Conservation (phyloP, 768 basidiomycete genomes). For the Amanita rubescens region DNA sequence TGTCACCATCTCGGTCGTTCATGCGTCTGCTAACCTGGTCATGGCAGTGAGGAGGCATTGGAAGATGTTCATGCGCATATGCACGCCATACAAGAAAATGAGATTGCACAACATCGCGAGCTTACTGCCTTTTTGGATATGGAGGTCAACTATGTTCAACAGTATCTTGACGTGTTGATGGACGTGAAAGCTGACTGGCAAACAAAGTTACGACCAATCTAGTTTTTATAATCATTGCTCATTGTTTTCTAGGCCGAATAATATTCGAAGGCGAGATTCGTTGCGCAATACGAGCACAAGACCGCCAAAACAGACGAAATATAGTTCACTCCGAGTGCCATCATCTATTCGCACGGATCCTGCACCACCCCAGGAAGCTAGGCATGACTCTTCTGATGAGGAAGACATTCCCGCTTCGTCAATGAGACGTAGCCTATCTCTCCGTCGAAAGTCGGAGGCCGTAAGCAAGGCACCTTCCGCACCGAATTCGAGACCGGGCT, state of each 20-base stretch:
- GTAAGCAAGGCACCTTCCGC: slow-evolving; percentile 37
- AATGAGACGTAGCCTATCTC: slow-evolving; percentile 21
- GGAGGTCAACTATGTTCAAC: slow-evolving; percentile 66
- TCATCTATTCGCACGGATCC: slow-evolving; percentile 12
- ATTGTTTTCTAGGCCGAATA: neutral
- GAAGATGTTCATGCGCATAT: slow-evolving; percentile 82
- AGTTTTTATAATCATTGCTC: neutral
- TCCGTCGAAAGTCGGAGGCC: slow-evolving; percentile 14
- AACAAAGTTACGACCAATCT: slow-evolving; percentile 22
- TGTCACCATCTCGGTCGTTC: slow-evolving; percentile 7
- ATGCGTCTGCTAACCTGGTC: neutral
- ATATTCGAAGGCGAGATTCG: neutral
- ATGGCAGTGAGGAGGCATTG: slow-evolving; percentile 69
- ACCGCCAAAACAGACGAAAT: slow-evolving; percentile 20
- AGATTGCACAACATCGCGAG: slow-evolving; percentile 63
- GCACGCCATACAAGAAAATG: slow-evolving; percentile 73
- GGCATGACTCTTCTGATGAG: slow-evolving; percentile 29
- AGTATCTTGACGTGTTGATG: slow-evolving; percentile 65
- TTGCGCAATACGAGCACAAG: neutral
- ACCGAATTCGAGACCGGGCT: slow-evolving; percentile 26
- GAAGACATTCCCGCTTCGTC: slow-evolving; percentile 17
- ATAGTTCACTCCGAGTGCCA: slow-evolving; percentile 20
- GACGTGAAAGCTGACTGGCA: slow-evolving; percentile 67
- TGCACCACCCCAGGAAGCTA: slow-evolving; percentile 6
- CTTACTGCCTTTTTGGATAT: slow-evolving; percentile 65